Evolutionary conservation across 352 stramenopile species (phyloP).

Genomic region (Pythium pyrilobum): DNA sequence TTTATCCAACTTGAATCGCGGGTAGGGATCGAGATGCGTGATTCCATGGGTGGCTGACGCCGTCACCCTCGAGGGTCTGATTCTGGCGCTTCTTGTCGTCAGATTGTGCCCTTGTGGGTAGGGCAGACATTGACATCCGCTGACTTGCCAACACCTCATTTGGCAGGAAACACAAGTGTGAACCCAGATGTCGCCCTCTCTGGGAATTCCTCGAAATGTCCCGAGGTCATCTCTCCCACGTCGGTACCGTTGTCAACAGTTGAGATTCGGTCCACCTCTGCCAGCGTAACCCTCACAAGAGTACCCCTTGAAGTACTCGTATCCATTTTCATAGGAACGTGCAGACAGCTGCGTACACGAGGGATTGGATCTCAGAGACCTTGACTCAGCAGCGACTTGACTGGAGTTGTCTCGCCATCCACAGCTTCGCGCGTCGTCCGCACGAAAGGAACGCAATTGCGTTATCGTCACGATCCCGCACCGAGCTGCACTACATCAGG

Average conservation of each 20-base stretch:
- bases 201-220: no score
- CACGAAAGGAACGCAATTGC: no score
- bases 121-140: conserved; percentile 11
- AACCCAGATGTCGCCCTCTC: no score
- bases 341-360: neutral
- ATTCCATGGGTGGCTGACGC: conserved; percentile 8
- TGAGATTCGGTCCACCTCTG: no score
- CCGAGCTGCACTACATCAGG: no score
- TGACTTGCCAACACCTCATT: conserved; percentile 2
- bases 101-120: conserved; percentile 7
- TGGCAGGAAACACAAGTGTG: no score
- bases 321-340: neutral
- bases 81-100: conserved; percentile 7
- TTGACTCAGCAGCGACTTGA: no score
- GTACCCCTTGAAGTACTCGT: neutral
- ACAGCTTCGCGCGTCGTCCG: no score
- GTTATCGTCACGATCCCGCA: no score
- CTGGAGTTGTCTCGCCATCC: no score
- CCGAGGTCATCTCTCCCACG: conserved; percentile 1
- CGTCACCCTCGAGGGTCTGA: conserved; percentile 5
- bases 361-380: neutral
- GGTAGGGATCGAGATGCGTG: neutral
- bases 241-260: no score
- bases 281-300: neutral
- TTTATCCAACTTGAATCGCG: neutral